These are phyloP conservation scores for Phialocephala sp. DNA, from an alignment of 2,329 filamentous ascomycete species.

Conservation along the genomic window DNA sequence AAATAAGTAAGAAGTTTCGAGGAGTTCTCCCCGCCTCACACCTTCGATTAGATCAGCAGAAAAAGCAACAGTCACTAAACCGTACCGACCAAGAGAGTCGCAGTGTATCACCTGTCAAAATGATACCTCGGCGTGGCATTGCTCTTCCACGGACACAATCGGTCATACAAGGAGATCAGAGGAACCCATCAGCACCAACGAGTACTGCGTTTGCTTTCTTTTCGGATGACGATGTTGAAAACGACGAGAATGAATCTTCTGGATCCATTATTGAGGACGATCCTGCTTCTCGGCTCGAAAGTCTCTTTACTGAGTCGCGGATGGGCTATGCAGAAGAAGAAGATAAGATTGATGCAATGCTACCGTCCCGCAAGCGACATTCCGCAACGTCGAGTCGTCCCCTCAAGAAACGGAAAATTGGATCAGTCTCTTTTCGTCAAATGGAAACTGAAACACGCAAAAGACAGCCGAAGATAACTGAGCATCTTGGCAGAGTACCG, in stretches of 20 bases:
- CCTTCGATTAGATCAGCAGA: constrained; percentile 61
- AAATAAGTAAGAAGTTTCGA: constrained; percentile 49
- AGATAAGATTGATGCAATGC: constrained; percentile 43
- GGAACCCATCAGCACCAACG: constrained; percentile 9
- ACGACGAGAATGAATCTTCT: constrained; percentile 23
- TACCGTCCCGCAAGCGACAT: constrained; percentile 39
- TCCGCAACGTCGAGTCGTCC: constrained; percentile 14
- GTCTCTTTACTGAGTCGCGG: constrained; percentile 31
- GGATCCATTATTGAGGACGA: constrained; percentile 29
- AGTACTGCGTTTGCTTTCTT: constrained; percentile 27
- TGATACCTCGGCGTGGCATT: constrained; percentile 38
- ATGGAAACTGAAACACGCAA: constrained; percentile 11
- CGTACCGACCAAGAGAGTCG: constrained; percentile 21
- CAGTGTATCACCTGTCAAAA: constrained; percentile 30
- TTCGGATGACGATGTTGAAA: constrained; percentile 37
- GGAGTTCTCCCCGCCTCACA: constrained; percentile 72
- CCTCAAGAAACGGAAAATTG: constrained; percentile 32
- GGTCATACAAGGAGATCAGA: not conserved
- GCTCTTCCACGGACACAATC: constrained; percentile 36
- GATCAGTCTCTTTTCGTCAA: constrained; percentile 20
- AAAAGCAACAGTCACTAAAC: constrained; percentile 38
- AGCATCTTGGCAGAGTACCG: constrained; percentile 30
- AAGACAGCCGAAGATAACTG: constrained; percentile 39
- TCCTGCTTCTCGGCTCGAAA: constrained; percentile 18
- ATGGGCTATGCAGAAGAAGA: constrained; percentile 40